Base-by-base conservation (phyloP, 345 rosid species). In the Eucalyptus cloeziana region DNA sequence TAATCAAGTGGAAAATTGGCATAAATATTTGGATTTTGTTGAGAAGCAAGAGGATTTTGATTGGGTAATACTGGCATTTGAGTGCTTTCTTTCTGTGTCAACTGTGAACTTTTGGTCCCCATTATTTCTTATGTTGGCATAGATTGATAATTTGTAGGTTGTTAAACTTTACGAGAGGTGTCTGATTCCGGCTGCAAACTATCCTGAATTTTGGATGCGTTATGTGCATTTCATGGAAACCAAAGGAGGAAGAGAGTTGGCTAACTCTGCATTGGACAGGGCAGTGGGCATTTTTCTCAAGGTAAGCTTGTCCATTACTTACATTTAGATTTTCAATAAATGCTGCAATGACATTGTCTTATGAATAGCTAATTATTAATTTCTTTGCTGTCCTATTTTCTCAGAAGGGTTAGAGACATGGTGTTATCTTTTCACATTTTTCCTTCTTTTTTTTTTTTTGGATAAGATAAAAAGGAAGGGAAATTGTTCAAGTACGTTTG, bases 161-260 rank as follows among this genome's bases (percentile, higher is more conserved):
- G 94, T 96, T 90, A 96, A 96, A 91, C 97, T 97, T 87, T 96
- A 95, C 54, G 99, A 96, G 94, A 94, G 97, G 91, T 97, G 99
- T 94, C 92, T 97, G 90, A 93, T 97, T 90, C 97, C 99, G 85
- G 97, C 99, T 85, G 97, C 98, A 85, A 93, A 93, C 94, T 95
- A 94, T 90, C 93, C 96, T 49, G 98, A 96, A 91, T 95, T 96
- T 87, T 97, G 99, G 99, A 94, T 97, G 91, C 98, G 99, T 54
- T 97, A 96, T 89, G 97, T 94, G 93, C 96, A 96, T 83, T 96
- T 93, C 91, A 89, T 95, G 93, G 99, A 97, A 91, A 94, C 92
- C 89, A 97, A 95, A 51, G 99, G 99, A 87, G 99, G 99, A 91
- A 94, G 97, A 89, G 99, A 97, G 94, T 89, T 97, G 71, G 98